phyloP scores from a whole-genome alignment of 2,329 filamentous ascomycete genomes.

The Fusarium staphyleae region DNA sequence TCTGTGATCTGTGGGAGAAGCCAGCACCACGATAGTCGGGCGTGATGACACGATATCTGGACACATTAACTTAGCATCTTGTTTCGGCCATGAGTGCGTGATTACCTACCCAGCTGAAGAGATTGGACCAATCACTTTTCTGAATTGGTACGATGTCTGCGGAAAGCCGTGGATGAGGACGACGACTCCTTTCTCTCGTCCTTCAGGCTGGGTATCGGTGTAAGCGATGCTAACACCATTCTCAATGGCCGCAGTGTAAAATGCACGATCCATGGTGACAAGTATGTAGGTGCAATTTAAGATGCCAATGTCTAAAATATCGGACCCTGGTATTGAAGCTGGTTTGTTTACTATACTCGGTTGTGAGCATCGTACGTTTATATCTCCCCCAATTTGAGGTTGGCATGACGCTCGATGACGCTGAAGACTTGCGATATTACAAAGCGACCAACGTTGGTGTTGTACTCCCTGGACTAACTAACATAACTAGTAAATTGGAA shows the following conservation, averaged over 20 bases:
- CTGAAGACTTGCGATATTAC: constrained; percentile 16
- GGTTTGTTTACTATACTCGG: too few species aligned
- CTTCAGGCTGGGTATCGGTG: constrained; percentile 7
- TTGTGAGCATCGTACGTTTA: too few species aligned
- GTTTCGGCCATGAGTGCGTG: background rate
- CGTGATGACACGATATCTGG: constrained; percentile 13
- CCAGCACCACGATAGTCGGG: constrained; percentile 15
- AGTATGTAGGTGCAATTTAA: too few species aligned
- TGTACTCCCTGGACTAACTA: too few species aligned
- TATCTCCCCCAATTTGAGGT: background rate
- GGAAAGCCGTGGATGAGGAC: constrained; percentile 20
- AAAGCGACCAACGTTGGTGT: background rate
- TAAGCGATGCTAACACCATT: constrained; percentile 13
- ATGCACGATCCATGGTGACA: constrained; percentile 6
- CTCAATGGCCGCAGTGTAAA: constrained; percentile 6
- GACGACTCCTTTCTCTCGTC: constrained; percentile 3
- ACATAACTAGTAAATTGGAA: too few species aligned
- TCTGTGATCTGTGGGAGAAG: constrained; percentile 10
- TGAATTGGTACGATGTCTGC: constrained; percentile 21
- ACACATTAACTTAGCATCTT: background rate
- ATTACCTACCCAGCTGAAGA: constrained; percentile 5
- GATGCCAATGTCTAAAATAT: too few species aligned
- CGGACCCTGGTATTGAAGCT: too few species aligned
- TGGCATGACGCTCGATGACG: constrained; percentile 21
- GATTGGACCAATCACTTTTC: constrained; percentile 8